These are phyloP conservation scores for Globisporangium okanoganense DNA, from an alignment of 352 stramenopile species.

Conservation along the genomic window DNA sequence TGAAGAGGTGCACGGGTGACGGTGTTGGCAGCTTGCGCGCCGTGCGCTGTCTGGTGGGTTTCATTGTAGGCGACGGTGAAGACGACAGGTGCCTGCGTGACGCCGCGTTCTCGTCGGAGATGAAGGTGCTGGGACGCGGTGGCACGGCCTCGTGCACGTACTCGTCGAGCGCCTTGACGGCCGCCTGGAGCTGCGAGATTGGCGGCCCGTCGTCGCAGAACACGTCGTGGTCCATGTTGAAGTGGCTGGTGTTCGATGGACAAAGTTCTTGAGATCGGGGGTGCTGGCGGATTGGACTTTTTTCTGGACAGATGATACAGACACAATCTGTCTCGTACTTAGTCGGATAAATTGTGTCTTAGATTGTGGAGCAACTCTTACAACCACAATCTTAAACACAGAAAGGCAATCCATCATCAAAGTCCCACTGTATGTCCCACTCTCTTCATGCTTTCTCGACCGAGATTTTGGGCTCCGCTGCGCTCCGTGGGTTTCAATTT, in stretches of 20 bases:
- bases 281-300: no score
- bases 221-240: slow-evolving; percentile 29
- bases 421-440: no score
- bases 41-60: neutral
- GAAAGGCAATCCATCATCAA: no score
- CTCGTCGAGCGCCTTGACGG: slow-evolving; percentile 30
- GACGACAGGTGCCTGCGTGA: neutral
- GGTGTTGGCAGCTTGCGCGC: slow-evolving; percentile 1
- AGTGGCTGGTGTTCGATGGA: neutral
- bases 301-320: no score
- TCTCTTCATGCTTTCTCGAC: no score
- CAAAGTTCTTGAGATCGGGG: no score
- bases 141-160: slow-evolving; percentile 28
- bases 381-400: no score
- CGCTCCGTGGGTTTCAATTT: no score
- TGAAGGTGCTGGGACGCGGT: neutral
- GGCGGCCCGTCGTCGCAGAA: slow-evolving; percentile 42
- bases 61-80: neutral
- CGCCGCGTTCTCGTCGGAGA: neutral
- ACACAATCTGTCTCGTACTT: no score
- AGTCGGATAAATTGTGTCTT: no score
- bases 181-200: slow-evolving; percentile 35
- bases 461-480: no score
- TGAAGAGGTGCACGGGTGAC: slow-evolving; percentile 28
- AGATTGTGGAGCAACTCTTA: no score